Conservation (phyloP, 2,329 filamentous ascomycete species). For the Diaporthe destruens region DNA sequence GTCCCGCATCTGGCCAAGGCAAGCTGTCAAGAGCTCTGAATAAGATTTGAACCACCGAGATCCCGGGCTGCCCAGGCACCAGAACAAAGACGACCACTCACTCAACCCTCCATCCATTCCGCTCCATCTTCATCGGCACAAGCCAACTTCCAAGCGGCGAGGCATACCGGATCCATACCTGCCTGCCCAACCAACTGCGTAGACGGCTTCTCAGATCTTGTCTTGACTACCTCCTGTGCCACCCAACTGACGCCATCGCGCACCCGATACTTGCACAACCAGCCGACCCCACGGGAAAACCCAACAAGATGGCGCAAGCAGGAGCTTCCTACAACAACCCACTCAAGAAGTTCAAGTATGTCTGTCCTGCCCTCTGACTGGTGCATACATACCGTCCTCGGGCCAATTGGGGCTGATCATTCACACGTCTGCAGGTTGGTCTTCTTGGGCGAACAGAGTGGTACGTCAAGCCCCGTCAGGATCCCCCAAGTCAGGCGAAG, state of each 20-base stretch:
- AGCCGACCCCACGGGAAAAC: conserved; percentile 43
- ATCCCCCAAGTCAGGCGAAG: neutral
- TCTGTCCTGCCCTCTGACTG: neutral
- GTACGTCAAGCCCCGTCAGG: conserved; percentile 65
- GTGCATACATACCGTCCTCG: conserved; percentile 42
- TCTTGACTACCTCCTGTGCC: neutral
- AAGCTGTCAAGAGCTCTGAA: conserved; percentile 36
- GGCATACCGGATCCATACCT: neutral
- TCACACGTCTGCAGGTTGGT: conserved; percentile 75
- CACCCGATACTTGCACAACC: conserved; percentile 1
- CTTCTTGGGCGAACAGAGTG: conserved; percentile 97
- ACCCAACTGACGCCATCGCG: conserved; percentile 25
- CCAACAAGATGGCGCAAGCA: conserved; percentile 81
- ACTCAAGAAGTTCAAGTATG: conserved; percentile 99
- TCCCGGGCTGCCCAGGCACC: conserved; percentile 9
- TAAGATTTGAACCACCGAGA: conserved; percentile 29
- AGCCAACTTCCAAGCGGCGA: conserved; percentile 14
- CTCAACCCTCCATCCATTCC: conserved; percentile 15
- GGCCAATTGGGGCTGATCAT: conserved; percentile 36
- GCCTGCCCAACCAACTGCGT: neutral
- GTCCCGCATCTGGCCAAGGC: conserved; percentile 35
- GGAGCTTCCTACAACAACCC: conserved; percentile 96
- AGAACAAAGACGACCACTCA: neutral
- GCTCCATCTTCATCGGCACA: conserved; percentile 3
- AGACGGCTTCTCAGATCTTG: neutral